Conservation (phyloP, 1,284 basidiomycete species). For the Ustilago trichophora region DNA sequence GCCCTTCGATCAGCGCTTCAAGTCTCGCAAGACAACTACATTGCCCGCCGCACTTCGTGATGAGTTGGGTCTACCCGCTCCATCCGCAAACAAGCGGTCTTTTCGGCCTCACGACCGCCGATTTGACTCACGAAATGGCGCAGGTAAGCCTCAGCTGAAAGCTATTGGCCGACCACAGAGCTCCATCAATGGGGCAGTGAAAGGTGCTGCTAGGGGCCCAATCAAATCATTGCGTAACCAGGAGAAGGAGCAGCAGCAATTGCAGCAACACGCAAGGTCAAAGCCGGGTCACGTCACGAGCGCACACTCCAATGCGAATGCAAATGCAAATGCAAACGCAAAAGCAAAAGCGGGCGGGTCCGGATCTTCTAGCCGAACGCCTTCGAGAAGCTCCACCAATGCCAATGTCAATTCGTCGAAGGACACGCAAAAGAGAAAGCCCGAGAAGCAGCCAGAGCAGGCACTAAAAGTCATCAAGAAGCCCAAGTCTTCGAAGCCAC, state of each 20-base stretch:
- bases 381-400: too few relatives aligned
- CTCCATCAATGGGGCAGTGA: constrained; percentile 16
- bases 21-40: constrained; percentile 48
- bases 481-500: constrained; percentile 7
- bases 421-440: constrained; percentile 26
- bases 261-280: constrained; percentile 4
- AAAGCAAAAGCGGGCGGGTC: too few relatives aligned
- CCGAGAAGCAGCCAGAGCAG: constrained; percentile 10
- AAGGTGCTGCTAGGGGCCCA: constrained; percentile 14
- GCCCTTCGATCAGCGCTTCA: constrained; percentile 40
- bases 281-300: too few relatives aligned
- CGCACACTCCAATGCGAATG: too few relatives aligned
- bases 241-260: constrained; percentile 28
- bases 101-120: constrained; percentile 24
- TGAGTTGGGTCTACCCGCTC: constrained; percentile 58
- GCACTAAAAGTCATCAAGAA: constrained; percentile 30
- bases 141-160: constrained; percentile 24
- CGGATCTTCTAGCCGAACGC: too few relatives aligned
- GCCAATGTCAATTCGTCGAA: too few relatives aligned
- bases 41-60: constrained; percentile 59
- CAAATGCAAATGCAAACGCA: too few relatives aligned
- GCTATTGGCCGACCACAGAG: constrained; percentile 24
- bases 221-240: constrained; percentile 43
- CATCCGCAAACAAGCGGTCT: constrained; percentile 9
- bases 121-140: neutral